phyloP scores from a whole-genome alignment of 2,329 filamentous ascomycete genomes.

The Fusarium verrucosum region DNA sequence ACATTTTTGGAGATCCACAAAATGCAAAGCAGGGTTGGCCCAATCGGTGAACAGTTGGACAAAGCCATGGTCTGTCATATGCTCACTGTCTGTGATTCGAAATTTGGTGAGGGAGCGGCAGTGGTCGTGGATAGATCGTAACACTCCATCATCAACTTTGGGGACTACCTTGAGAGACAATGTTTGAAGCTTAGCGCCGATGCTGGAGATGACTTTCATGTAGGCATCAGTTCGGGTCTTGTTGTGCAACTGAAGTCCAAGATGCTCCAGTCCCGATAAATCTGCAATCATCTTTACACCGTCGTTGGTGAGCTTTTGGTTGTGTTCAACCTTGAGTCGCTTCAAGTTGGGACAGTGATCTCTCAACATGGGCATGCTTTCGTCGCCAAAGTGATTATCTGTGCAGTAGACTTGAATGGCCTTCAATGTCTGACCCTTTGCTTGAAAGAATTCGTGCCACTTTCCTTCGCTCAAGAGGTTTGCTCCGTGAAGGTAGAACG shows the following conservation, averaged over 20 bases:
- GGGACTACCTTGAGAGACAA: constrained; percentile 78
- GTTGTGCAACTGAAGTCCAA: constrained; percentile 75
- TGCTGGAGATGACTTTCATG: constrained; percentile 65
- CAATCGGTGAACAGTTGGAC: constrained; percentile 77
- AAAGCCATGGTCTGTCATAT: constrained; percentile 79
- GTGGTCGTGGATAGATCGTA: constrained; percentile 74
- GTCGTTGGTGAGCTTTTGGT: constrained; percentile 74
- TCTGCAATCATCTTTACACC: constrained; percentile 72
- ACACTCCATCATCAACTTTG: constrained; percentile 72
- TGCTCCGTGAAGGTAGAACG: constrained; percentile 81
- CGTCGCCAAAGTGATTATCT: constrained; percentile 81
- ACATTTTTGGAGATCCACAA: constrained; percentile 79
- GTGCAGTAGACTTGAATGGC: constrained; percentile 83
- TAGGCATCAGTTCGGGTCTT: constrained; percentile 66
- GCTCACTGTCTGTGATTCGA: constrained; percentile 80
- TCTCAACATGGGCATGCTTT: constrained; percentile 69
- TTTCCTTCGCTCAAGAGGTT: constrained; percentile 82
- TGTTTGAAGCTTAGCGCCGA: constrained; percentile 76
- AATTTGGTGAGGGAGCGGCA: constrained; percentile 78
- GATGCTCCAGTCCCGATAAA: constrained; percentile 72
- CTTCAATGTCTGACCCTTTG: constrained; percentile 71
- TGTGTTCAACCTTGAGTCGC: constrained; percentile 83
- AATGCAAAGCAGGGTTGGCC: constrained; percentile 75
- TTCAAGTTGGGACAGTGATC: constrained; percentile 72
- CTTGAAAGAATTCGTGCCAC: constrained; percentile 76